These are phyloP conservation scores for Candolleomyces eurysporus DNA, from an alignment of 768 basidiomycete species.

Conservation along the genomic window DNA sequence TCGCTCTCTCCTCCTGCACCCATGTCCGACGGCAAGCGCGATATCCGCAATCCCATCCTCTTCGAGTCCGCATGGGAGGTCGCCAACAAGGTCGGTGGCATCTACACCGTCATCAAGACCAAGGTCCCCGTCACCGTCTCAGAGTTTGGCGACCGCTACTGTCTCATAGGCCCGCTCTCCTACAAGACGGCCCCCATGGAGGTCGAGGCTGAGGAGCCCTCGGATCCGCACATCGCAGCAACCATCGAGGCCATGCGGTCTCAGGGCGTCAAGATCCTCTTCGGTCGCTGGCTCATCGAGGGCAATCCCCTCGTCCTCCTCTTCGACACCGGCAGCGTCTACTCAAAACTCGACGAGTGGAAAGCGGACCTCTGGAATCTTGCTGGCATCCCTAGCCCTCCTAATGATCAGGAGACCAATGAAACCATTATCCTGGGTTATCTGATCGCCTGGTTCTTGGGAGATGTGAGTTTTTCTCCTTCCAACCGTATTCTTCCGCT, in stretches of 20 bases:
- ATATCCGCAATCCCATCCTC: conserved; percentile 76
- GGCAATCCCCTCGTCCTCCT: conserved; percentile 93
- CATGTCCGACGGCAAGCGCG: conserved; percentile 52
- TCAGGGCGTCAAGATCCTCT: conserved; percentile 90
- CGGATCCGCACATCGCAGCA: conserved; percentile 72
- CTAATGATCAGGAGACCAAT: conserved; percentile 97
- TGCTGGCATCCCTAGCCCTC: conserved; percentile 95
- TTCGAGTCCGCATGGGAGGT: conserved; percentile 99
- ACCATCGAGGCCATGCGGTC: conserved; percentile 81
- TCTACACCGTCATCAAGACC: conserved; percentile 99
- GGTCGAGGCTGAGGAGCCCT: conserved; percentile 90
- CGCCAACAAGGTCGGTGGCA: conserved; percentile 98
- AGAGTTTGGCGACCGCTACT: conserved; percentile 94
- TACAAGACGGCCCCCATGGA: conserved; percentile 99
- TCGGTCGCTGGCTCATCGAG: conserved; percentile 98
- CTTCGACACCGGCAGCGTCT: conserved; percentile 91
- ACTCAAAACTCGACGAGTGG: conserved; percentile 93
- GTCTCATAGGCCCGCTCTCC: conserved; percentile 94
- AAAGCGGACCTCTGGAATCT: conserved; percentile 98
- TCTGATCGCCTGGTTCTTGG: conserved; percentile 99
- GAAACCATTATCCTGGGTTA: conserved; percentile 98
- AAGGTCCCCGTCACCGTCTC: conserved; percentile 97
- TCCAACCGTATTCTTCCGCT: conserved; percentile 5
- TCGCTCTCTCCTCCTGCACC: conserved; percentile 14
- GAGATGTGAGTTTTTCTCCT: conserved; percentile 64